Percentiles rank a stretch among this genome's conserved stretches.
These are phyloP conservation scores for Solanum chiquidenum DNA, from an alignment of 257 asterid genomes.

Conservation along the genomic window DNA sequence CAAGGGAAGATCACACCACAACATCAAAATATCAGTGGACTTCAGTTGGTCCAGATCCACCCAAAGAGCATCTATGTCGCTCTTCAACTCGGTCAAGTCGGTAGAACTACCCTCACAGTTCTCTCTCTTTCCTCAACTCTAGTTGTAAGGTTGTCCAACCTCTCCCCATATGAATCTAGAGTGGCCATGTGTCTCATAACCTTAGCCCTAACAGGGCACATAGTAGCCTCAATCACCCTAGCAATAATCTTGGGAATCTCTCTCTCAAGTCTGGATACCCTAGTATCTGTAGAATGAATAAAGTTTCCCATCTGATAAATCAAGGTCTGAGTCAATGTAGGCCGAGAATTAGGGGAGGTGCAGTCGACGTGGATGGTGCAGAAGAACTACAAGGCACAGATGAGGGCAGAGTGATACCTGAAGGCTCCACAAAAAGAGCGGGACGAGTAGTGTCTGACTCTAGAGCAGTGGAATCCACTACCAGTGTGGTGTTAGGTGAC, in stretches of 20 bases:
- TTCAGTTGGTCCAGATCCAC: too few relatives aligned
- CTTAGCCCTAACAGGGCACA: neutral
- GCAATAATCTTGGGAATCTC: neutral
- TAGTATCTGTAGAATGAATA: too few relatives aligned
- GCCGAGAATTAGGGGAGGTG: neutral
- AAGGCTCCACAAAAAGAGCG: neutral
- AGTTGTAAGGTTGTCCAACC: neutral
- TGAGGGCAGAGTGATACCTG: neutral
- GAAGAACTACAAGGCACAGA: neutral
- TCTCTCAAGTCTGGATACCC: neutral
- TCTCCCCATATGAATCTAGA: too few relatives aligned
- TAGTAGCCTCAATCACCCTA: neutral
- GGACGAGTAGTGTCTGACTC: neutral
- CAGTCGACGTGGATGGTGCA: neutral
- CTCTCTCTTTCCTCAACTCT: neutral
- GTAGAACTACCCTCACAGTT: neutral
- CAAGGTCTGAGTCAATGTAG: neutral
- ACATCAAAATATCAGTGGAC: too few relatives aligned
- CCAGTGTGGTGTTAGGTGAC: neutral
- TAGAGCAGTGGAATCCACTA: neutral
- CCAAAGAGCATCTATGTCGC: too few relatives aligned
- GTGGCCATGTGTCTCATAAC: too few relatives aligned
- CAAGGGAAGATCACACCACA: too few relatives aligned
- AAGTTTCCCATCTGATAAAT: neutral
- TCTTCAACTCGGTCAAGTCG: too few relatives aligned